Percentiles rank a stretch among this genome's conserved stretches.
Evolutionary conservation across 495 filamentous ascomycete species (phyloP).

Genomic region (Penicillium cinerascens): DNA sequence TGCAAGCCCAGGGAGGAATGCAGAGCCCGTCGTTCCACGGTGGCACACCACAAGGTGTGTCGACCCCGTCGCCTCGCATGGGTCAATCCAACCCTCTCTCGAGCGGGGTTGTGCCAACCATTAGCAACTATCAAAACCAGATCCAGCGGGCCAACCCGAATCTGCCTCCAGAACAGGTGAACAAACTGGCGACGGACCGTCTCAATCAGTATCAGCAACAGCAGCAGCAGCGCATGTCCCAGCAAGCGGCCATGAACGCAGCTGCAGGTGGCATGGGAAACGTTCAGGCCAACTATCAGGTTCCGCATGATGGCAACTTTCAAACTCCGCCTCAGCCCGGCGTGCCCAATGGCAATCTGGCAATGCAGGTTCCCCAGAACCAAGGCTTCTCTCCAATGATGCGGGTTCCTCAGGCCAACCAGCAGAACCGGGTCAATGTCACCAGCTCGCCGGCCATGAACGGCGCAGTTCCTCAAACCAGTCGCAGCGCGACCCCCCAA

Average conservation of each 20-base stretch:
- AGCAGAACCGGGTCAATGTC: conserved; percentile 40
- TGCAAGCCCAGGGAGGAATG: conserved; percentile 49
- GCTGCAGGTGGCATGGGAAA: conserved; percentile 53
- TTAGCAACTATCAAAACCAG: conserved; percentile 49
- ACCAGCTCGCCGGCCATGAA: conserved; percentile 42
- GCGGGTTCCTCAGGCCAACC: conserved; percentile 59
- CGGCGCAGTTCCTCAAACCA: conserved; percentile 36
- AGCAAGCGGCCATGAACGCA: conserved; percentile 61
- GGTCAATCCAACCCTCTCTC: conserved; percentile 50
- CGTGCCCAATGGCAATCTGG: conserved; percentile 33
- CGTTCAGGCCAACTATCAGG: conserved; percentile 40
- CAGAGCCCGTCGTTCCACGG: conserved; percentile 49
- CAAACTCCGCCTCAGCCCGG: conserved; percentile 31
- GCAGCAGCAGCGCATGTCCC: conserved; percentile 52
- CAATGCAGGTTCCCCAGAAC: conserved; percentile 47
- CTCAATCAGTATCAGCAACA: conserved; percentile 53
- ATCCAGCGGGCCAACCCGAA: conserved; percentile 53
- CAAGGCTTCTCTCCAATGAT: conserved; percentile 74
- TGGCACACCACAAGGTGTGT: conserved; percentile 40
- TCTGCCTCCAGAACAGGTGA: conserved; percentile 55
- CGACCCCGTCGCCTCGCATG: conserved; percentile 51
- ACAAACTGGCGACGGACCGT: conserved; percentile 58
- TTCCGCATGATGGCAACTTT: conserved; percentile 40
- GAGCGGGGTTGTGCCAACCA: conserved; percentile 51
- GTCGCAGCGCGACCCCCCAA: conserved; percentile 49